phyloP scores from a whole-genome alignment of 2,329 filamentous ascomycete genomes.

The Fusarium multiceps region DNA sequence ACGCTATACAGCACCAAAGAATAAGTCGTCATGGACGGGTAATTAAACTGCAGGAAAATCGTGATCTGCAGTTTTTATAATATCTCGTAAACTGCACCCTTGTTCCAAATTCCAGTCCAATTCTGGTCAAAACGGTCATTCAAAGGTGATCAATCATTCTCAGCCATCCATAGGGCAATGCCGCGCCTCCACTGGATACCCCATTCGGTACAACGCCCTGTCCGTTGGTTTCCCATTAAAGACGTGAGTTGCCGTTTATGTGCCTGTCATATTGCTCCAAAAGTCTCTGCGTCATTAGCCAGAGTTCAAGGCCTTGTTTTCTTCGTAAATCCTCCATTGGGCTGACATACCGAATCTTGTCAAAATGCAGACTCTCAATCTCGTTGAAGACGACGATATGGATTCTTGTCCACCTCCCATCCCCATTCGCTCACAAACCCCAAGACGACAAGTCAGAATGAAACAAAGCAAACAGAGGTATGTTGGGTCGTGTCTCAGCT shows the following conservation, averaged over 20 bases:
- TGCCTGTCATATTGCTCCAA: slow-evolving; percentile 1
- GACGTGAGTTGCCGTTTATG: background rate
- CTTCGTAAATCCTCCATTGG: background rate
- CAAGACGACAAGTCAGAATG: slow-evolving; percentile 11
- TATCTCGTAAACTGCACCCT: slow-evolving; percentile 4
- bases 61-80: background rate
- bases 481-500: background rate
- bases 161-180: background rate
- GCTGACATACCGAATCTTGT: background rate
- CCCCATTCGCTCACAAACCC: slow-evolving; percentile 6
- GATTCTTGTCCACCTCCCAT: slow-evolving; percentile 19
- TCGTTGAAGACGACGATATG: slow-evolving; percentile 23
- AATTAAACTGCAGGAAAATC: background rate
- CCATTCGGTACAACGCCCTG: background rate
- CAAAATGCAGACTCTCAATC: slow-evolving; percentile 25
- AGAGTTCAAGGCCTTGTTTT: background rate
- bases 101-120: background rate
- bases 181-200: slow-evolving; percentile 4
- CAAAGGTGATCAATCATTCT: background rate
- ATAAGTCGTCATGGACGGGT: background rate
- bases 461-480: slow-evolving; percentile 22
- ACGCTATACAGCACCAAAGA: background rate
- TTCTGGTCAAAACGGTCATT: background rate
- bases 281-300: background rate
- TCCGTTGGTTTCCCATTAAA: slow-evolving; percentile 1